These are phyloP conservation scores for Truncatella angustata DNA, from an alignment of 2,329 filamentous ascomycete genomes.

Conservation along the genomic window DNA sequence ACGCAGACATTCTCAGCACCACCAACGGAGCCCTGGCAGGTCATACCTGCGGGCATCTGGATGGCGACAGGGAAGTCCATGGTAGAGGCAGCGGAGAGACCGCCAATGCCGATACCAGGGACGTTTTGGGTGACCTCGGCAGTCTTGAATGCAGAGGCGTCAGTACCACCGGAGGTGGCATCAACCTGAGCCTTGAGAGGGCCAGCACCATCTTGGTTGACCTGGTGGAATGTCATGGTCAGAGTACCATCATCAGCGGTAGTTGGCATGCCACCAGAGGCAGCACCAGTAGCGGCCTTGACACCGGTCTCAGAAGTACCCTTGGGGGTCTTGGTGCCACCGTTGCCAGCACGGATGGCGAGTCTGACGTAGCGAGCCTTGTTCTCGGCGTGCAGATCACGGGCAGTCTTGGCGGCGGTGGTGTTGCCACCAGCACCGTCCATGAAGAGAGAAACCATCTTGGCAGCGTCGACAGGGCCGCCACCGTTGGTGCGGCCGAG, in stretches of 20 bases:
- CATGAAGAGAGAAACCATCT: constrained; percentile 58
- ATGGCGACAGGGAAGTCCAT: constrained; percentile 62
- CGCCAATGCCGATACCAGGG: constrained; percentile 51
- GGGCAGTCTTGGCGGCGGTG: constrained; percentile 20
- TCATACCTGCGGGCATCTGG: constrained; percentile 64
- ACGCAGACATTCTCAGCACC: constrained; percentile 62
- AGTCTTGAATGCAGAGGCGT: constrained; percentile 54
- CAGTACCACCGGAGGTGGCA: constrained; percentile 58
- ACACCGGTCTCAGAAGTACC: constrained; percentile 33
- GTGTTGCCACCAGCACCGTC: constrained; percentile 33
- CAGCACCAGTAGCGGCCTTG: constrained; percentile 54
- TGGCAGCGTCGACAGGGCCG: constrained; percentile 53
- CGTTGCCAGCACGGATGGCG: constrained; percentile 19
- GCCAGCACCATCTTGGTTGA: constrained; percentile 67
- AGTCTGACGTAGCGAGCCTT: constrained; percentile 24
- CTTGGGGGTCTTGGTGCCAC: constrained; percentile 28
- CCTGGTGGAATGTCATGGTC: constrained; percentile 62
- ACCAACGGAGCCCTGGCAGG: constrained; percentile 55
- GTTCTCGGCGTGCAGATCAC: constrained; percentile 12
- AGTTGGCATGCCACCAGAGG: constrained; percentile 54
- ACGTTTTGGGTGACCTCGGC: constrained; percentile 57
- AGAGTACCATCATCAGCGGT: constrained; percentile 55
- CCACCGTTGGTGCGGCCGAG: constrained; percentile 59
- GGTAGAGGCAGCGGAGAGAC: constrained; percentile 54
- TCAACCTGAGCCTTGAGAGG: constrained; percentile 58